Percentiles rank a stretch among this genome's conserved stretches.
These are phyloP conservation scores for Chalciporus chontae DNA, from an alignment of 768 basidiomycete species.

Conservation along the genomic window DNA sequence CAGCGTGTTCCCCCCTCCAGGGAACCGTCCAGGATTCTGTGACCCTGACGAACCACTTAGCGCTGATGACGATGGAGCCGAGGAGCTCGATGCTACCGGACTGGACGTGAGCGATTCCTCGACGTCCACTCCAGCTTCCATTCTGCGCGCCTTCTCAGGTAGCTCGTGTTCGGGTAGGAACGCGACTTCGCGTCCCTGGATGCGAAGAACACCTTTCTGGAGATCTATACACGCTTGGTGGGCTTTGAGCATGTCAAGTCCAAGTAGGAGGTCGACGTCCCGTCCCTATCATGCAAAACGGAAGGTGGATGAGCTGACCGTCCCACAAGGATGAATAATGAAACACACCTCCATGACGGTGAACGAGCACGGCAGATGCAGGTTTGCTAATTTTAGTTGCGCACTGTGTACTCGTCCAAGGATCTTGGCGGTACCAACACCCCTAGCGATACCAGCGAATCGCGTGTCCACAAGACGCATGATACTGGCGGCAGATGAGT, in stretches of 20 bases:
- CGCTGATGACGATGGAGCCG: slow-evolving; percentile 9
- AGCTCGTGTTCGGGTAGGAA: slow-evolving; percentile 96
- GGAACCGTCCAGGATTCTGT: slow-evolving; percentile 49
- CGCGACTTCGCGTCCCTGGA: slow-evolving; percentile 81
- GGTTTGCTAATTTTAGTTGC: slow-evolving; percentile 82
- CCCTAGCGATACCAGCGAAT: slow-evolving; percentile 85
- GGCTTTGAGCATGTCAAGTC: slow-evolving; percentile 98
- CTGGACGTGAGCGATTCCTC: slow-evolving; percentile 18
- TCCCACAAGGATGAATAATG: not conserved
- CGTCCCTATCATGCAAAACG: slow-evolving; percentile 57
- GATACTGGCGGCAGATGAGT: slow-evolving; percentile 47
- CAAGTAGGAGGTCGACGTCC: slow-evolving; percentile 92
- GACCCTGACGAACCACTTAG: slow-evolving; percentile 16
- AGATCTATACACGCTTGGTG: slow-evolving; percentile 97
- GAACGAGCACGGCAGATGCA: slow-evolving; percentile 86
- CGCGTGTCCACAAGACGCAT: slow-evolving; percentile 91
- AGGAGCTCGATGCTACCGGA: slow-evolving; percentile 17
- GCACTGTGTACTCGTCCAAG: slow-evolving; percentile 92
- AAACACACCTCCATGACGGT: slow-evolving; percentile 85
- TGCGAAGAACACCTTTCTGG: slow-evolving; percentile 83
- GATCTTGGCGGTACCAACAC: slow-evolving; percentile 93
- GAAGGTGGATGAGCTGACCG: not conserved
- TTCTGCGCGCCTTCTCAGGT: slow-evolving; percentile 68
- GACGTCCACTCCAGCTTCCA: slow-evolving; percentile 32
- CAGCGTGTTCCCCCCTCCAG: slow-evolving; percentile 65